Evolutionary conservation across 1,284 basidiomycete species (phyloP).

Genomic region (Pascua sp.): DNA sequence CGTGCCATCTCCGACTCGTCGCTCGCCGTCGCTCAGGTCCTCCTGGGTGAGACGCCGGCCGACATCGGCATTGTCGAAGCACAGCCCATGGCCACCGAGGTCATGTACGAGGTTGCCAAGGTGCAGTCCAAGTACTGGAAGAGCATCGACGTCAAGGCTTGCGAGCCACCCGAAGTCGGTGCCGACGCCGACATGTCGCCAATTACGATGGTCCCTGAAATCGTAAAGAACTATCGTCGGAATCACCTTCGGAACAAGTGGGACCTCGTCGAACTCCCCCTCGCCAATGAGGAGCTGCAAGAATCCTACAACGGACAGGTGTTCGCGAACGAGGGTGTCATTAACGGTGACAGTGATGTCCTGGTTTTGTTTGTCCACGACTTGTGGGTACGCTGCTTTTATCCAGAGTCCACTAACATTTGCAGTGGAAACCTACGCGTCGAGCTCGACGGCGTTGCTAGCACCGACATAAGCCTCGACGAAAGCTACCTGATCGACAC

Average conservation of each 20-base stretch:
- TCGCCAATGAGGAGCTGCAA: constrained; percentile 64
- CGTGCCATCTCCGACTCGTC: constrained; percentile 83
- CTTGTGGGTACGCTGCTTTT: constrained; percentile 49
- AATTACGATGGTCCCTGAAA: constrained; percentile 54
- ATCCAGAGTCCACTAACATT: no score
- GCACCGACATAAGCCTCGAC: constrained; percentile 70
- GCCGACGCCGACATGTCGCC: constrained; percentile 6
- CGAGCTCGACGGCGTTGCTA: constrained; percentile 68
- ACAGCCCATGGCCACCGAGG: constrained; percentile 74
- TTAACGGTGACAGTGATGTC: constrained; percentile 56
- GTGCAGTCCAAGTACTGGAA: constrained; percentile 91
- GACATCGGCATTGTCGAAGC: constrained; percentile 67
- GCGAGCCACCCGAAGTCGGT: constrained; percentile 61
- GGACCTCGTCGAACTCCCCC: constrained; percentile 73
- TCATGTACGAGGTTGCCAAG: constrained; percentile 77
- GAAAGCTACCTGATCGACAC: constrained; percentile 82
- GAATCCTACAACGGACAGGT: constrained; percentile 72
- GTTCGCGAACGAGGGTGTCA: constrained; percentile 59
- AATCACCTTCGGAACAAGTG: constrained; percentile 69
- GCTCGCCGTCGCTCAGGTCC: constrained; percentile 74
- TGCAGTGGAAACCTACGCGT: constrained; percentile 68
- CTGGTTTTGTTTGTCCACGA: constrained; percentile 83
- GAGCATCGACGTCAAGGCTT: constrained; percentile 69
- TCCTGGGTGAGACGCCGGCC: constrained; percentile 81
- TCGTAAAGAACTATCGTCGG: constrained; percentile 79